Conservation (phyloP, 257 asterid genomes). For the Anisodus acutangulus region DNA sequence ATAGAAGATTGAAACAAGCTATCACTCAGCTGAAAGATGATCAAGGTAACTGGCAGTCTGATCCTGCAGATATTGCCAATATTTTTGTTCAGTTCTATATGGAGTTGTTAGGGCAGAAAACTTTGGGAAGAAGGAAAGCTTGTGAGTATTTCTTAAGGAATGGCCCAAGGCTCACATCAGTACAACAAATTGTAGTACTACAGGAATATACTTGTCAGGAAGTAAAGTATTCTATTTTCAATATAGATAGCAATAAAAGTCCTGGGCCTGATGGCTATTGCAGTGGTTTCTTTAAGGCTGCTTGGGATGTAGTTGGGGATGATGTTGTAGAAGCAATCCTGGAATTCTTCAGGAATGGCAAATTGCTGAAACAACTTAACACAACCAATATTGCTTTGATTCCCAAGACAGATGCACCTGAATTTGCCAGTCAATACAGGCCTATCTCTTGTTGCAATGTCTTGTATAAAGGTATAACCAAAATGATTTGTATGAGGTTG, state of each 20-base stretch:
- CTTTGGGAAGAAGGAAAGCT: too few species aligned
- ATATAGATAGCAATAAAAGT: not conserved
- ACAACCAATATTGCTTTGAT: not conserved
- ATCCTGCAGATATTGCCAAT: not conserved
- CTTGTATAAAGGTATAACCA: too few species aligned
- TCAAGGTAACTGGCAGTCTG: not conserved
- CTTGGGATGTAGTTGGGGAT: not conserved
- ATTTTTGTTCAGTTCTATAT: not conserved
- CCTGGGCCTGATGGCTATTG: too few species aligned
- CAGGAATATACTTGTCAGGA: not conserved
- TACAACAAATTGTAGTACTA: too few species aligned
- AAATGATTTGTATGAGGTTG: too few species aligned
- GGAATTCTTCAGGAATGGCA: not conserved
- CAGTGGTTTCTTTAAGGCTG: not conserved
- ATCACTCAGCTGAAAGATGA: too few species aligned
- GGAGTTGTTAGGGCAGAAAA: not conserved
- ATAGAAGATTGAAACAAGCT: too few species aligned
- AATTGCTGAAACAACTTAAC: too few species aligned
- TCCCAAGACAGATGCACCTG: not conserved
- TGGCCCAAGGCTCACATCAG: too few species aligned
- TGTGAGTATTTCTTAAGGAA: not conserved
- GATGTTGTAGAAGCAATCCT: too few species aligned
- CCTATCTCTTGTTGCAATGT: too few species aligned
- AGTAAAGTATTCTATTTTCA: not conserved
- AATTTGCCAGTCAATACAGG: too few species aligned